Evolutionary conservation across 179 eudicot genomes (phyloP).

Genomic region (Heliamphora pulchella): DNA sequence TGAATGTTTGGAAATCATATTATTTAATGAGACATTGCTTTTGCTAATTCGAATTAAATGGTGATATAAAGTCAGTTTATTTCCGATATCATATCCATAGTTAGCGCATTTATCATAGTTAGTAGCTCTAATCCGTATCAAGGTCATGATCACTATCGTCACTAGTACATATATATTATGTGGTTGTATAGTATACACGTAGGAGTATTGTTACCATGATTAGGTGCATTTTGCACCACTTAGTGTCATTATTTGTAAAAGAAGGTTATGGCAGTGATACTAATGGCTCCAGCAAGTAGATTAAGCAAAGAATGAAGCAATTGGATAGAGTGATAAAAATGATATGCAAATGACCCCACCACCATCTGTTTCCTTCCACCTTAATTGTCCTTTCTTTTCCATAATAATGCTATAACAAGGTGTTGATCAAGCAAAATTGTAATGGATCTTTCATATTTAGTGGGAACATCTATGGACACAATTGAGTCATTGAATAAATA

Average conservation of each 20-base stretch:
- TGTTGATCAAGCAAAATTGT: neutral
- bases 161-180: neutral
- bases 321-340: neutral
- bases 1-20: too few species aligned
- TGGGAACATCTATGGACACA: slow-evolving; percentile 14
- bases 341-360: slow-evolving; percentile 11
- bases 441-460: neutral
- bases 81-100: too few species aligned
- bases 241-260: slow-evolving; percentile 5
- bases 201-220: neutral
- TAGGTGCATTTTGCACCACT: slow-evolving; percentile 1
- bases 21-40: too few species aligned
- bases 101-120: too few species aligned
- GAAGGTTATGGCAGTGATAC: slow-evolving; percentile 2
- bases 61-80: too few species aligned
- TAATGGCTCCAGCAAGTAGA: neutral
- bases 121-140: too few species aligned
- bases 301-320: neutral
- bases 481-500: neutral
- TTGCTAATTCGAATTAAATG: too few species aligned
- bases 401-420: slow-evolving; percentile 10
- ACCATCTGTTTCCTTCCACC: neutral
- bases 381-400: neutral
- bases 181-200: slow-evolving; percentile 7
- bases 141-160: too few species aligned